Base-by-base conservation (phyloP, 1,284 basidiomycete genomes). In the Trametes sp. region DNA sequence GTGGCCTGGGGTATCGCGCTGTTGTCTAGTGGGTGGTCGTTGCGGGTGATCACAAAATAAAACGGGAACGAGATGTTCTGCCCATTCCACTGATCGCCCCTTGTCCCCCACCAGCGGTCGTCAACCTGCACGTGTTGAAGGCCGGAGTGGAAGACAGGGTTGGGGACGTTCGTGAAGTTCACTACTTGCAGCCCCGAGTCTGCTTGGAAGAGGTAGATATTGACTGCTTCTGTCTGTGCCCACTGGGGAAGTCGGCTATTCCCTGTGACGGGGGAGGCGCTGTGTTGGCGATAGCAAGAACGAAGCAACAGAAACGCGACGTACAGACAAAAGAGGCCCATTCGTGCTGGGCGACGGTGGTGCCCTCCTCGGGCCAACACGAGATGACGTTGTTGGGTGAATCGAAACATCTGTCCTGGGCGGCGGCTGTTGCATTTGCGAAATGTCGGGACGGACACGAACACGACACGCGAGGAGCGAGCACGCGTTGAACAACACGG, bases 301-400 rank as follows among this genome's bases (percentile, higher is more conserved):
- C 21, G 41, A 66, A 48, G 26, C 31, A 36, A 31, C 50, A 21
- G 57, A 61, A 29, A n/a, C 54, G 1, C 51, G 48, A 87, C 90
- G 71, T 69, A 92, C 92, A 93, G 71, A 94, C 86, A 72, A 93
- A 88, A 36, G 85, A 82, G 7, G 87, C 85, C 81, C 85, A 92
- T 62, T 91, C 75, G 71, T 88, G 84, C 73, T 94, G 92, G 24
- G 82, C 75, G 62, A 93, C 79, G 28, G 78, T 63, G 31, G 83
- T 83, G 63, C 80, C 75, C 9, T 74, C 50, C 0, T 77, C 80
- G 14, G 92, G 92, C 71, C 82, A 93, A 74, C 92, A 94, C 7
- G 92, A 90, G 46, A 86, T 80, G 60, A 91, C 77, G 54, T 84
- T 76, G 76, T 94, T 94, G 65, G 84, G 84, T n/a, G 87, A 76